phyloP scores from a whole-genome alignment of 1,139 yeast species.

The Kodamaea anthophila region DNA sequence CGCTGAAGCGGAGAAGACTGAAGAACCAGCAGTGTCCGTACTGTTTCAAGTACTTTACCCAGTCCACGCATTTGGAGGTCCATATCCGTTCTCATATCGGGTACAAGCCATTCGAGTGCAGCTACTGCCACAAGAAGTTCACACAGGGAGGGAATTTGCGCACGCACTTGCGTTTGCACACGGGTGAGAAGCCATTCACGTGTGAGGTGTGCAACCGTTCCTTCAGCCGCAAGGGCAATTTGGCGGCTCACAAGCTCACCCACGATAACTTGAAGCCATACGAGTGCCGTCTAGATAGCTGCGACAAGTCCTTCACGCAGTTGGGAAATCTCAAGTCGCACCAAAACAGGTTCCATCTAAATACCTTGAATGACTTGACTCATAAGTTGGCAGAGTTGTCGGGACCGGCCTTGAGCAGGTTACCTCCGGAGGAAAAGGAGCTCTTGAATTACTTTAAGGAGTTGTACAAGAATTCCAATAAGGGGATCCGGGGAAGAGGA shows the following conservation, averaged over 20 bases:
- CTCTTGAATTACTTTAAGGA: constrained; percentile 71
- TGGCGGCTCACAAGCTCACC: constrained; percentile 78
- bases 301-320: constrained; percentile 85
- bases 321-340: constrained; percentile 90
- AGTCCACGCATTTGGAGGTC: constrained; percentile 72
- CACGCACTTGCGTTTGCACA: constrained; percentile 81
- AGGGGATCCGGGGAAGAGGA: constrained; percentile 90
- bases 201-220: constrained; percentile 69
- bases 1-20: constrained; percentile 28
- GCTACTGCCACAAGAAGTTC: constrained; percentile 72
- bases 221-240: constrained; percentile 84
- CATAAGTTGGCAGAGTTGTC: constrained; percentile 54
- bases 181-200: constrained; percentile 84
- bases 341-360: constrained; percentile 81
- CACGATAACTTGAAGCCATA: constrained; percentile 77
- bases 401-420: constrained; percentile 37
- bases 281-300: constrained; percentile 72
- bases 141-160: constrained; percentile 91
- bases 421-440: constrained; percentile 61
- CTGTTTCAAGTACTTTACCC: constrained; percentile 65
- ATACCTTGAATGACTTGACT: constrained; percentile 61
- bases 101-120: constrained; percentile 72
- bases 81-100: constrained; percentile 77
- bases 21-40: constrained; percentile 65
- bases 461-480: constrained; percentile 78